Conservation (phyloP, 2,329 filamentous ascomycete genomes). For the Pleochaeta shiraiana region DNA sequence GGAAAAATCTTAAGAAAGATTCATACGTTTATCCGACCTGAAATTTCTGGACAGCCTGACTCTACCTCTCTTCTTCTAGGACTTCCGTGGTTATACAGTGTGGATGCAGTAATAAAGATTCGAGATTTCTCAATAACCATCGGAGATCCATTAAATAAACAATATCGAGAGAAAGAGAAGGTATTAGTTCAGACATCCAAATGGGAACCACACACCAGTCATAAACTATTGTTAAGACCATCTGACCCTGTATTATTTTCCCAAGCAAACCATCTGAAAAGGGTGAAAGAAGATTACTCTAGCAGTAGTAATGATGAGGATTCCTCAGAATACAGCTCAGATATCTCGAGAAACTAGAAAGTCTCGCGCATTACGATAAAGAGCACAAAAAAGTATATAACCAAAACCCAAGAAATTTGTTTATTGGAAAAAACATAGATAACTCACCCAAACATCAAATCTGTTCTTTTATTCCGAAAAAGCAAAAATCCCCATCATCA, state of each 20-base stretch:
- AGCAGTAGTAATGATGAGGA: background rate
- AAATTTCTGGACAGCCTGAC: background rate
- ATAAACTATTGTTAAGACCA: background rate
- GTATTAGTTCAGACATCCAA: background rate
- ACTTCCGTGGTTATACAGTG: no score
- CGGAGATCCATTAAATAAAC: no score
- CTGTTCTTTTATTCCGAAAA: background rate
- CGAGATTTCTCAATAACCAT: no score
- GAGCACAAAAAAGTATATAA: background rate
- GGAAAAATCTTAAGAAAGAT: background rate
- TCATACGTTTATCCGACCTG: background rate
- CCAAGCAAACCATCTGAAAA: background rate
- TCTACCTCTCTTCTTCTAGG: background rate
- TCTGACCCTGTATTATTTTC: background rate
- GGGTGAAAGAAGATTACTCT: background rate
- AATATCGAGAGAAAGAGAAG: background rate
- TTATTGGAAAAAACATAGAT: background rate
- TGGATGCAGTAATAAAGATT: no score
- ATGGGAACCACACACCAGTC: background rate
- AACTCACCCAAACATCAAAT: background rate
- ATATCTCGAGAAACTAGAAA: background rate
- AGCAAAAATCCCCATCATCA: background rate
- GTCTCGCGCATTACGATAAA: background rate
- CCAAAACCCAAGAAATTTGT: background rate
- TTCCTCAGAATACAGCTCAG: background rate